Evolutionary conservation across 257 asterid species (phyloP).

Genomic region (Ehretia macrophylla): DNA sequence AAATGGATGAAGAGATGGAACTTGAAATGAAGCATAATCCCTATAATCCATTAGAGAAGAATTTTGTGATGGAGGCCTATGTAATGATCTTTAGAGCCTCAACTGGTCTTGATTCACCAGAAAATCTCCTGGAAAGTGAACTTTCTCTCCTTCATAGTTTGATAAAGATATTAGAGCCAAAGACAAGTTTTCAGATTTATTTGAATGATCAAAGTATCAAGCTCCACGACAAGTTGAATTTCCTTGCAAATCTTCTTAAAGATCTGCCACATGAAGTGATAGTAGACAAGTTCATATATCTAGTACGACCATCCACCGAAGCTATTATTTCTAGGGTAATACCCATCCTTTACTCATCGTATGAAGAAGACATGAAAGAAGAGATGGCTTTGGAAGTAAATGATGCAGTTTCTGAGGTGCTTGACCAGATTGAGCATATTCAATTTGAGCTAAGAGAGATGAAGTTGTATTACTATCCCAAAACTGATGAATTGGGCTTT

Average conservation of each 20-base stretch:
- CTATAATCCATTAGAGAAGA: not conserved
- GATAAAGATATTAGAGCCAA: no score
- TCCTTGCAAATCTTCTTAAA: not conserved
- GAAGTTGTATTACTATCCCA: not conserved
- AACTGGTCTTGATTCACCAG: not conserved
- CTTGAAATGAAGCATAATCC: not conserved
- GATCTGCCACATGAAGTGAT: conserved; percentile 2
- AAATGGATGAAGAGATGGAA: not conserved
- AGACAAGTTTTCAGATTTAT: no score
- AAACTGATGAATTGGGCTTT: not conserved
- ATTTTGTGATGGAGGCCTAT: not conserved
- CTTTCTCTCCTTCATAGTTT: not conserved
- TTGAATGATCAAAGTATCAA: not conserved
- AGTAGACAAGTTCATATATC: not conserved
- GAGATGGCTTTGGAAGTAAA: not conserved
- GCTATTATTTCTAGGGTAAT: not conserved
- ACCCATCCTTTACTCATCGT: not conserved
- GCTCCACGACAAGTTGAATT: conserved; percentile 4
- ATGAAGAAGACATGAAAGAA: not conserved
- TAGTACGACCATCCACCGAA: no score
- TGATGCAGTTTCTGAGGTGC: not conserved
- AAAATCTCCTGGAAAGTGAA: not conserved
- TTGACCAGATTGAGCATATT: not conserved
- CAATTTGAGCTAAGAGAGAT: not conserved
- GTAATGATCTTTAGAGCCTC: not conserved